Percentiles rank a stretch among this genome's conserved stretches.
Evolutionary conservation across 83 land plant species (phyloP).

Genomic region (Diphasiastrum complanatum): DNA sequence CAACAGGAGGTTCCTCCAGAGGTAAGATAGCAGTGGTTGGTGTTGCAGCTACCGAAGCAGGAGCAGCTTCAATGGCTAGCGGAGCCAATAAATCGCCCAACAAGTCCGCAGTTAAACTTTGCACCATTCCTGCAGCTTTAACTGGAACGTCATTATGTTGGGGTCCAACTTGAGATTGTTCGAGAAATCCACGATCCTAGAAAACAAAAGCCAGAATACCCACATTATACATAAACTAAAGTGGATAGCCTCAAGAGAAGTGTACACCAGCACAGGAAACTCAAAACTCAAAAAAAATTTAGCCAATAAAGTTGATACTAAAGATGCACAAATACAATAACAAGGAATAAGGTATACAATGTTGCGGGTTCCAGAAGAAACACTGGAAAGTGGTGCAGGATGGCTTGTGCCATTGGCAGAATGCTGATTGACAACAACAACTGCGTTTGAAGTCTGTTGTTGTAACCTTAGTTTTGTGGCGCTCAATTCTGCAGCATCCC

Average conservation of each 20-base stretch:
- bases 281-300: too few relatives aligned
- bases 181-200: neutral
- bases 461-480: slow-evolving; percentile 84
- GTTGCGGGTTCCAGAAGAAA: slow-evolving; percentile 35
- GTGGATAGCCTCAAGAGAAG: too few relatives aligned
- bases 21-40: slow-evolving; percentile 29
- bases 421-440: slow-evolving; percentile 63
- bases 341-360: slow-evolving; percentile 6
- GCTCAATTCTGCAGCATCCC: slow-evolving; percentile 91
- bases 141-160: slow-evolving; percentile 42
- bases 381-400: slow-evolving; percentile 39
- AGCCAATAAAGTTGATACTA: too few relatives aligned
- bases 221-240: neutral
- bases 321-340: neutral
- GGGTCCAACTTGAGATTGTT: neutral
- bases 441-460: slow-evolving; percentile 84
- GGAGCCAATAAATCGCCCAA: slow-evolving; percentile 84
- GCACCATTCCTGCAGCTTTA: slow-evolving; percentile 15
- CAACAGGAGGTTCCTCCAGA: slow-evolving; percentile 29
- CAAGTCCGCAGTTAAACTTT: slow-evolving; percentile 51
- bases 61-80: slow-evolving; percentile 90
- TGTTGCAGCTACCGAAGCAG: slow-evolving; percentile 34
- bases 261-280: too few relatives aligned
- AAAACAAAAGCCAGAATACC: neutral
- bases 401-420: slow-evolving; percentile 65